Evolutionary conservation across 2,329 filamentous ascomycete genomes (phyloP), one percentile per base, ranked within the genome.

Genomic region (Cladobotryum protrusum): DNA sequence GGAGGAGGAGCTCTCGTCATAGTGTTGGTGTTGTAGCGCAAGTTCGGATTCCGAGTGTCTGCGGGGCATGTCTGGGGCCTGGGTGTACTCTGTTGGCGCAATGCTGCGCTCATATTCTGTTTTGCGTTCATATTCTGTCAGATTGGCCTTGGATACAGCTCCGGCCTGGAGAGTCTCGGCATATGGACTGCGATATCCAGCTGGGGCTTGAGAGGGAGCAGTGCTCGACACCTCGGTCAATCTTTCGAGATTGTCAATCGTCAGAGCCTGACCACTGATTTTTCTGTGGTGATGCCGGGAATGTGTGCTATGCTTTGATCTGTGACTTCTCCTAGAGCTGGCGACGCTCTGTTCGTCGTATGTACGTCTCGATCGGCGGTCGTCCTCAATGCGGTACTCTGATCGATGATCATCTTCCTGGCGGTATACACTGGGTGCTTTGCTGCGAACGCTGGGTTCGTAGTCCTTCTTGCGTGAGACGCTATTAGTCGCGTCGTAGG

Each of bases 141-240:
- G 35, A 53, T 49, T 20, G 42, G 62, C 59, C 46, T 56, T 46
- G 54, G 68, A 36, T 72, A 73, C 17, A 74, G 54, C 64, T 66
- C 62, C 73, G 65, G 33, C 76, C 73, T 52, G 8, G 72, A 67
- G 46, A n/a, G 61, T 65, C 58, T 69, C 63, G 32, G 59, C 63
- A 32, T 66, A 67, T 1, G 64, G 61, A 33, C 61, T 52, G 62
- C 67, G 34, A 67, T 76, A 68, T n/a, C 68, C 67, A 2, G 70
- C 67, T 1, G 73, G 71, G 4, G 67, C 63, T 35, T 60, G 65
- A 19, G 75, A 78, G 0, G 77, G 74, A 0, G 71, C 55, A 3
- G 70, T 71, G 17, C 73, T 70, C 1, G 77, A 79, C 2, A 78
- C 71, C 57, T 81, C 78, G 48, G 73, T 76, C 51, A 74, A 69